Conservation (phyloP, 2,329 filamentous ascomycete species). For the Orbilia javanica region DNA sequence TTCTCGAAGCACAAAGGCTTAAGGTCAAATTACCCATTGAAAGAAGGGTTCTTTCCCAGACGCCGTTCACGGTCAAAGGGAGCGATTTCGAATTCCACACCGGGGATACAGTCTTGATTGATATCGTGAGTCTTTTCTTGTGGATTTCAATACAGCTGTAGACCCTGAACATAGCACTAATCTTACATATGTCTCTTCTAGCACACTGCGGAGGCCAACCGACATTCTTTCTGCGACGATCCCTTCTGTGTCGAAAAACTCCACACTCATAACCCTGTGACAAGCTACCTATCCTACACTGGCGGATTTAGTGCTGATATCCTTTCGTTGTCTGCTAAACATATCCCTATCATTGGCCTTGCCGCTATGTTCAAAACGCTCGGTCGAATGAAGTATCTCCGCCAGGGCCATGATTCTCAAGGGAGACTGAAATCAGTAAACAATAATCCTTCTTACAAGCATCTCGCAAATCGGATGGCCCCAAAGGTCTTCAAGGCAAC, state of each 20-base stretch:
- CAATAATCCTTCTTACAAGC: slow-evolving; percentile 57
- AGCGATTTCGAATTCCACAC: slow-evolving; percentile 46
- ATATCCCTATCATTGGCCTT: slow-evolving; percentile 47
- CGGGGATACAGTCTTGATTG: slow-evolving; percentile 40
- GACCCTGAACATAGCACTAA: background rate
- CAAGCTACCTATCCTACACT: slow-evolving; percentile 38
- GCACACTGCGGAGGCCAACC: slow-evolving; percentile 40
- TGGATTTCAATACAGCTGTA: background rate
- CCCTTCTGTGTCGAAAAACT: slow-evolving; percentile 53
- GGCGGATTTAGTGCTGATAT: slow-evolving; percentile 46
- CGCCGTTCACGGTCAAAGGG: slow-evolving; percentile 36
- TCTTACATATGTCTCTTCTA: background rate
- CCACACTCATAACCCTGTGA: slow-evolving; percentile 42
- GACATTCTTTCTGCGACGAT: slow-evolving; percentile 46
- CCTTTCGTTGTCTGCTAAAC: slow-evolving; percentile 37
- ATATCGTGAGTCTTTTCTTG: slow-evolving; percentile 39
- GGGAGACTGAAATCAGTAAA: slow-evolving; percentile 58
- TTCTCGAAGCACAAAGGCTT: slow-evolving; percentile 48
- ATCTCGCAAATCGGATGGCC: slow-evolving; percentile 58
- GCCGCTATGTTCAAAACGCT: slow-evolving; percentile 59
- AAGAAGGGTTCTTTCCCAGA: slow-evolving; percentile 25
- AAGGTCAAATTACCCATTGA: slow-evolving; percentile 44
- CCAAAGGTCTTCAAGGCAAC: slow-evolving; percentile 34
- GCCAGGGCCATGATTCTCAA: slow-evolving; percentile 58
- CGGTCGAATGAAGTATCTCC: slow-evolving; percentile 59